phyloP scores from a whole-genome alignment of 176 grass and related monocot genomes.

The Rhipidocladum racemiflorum region DNA sequence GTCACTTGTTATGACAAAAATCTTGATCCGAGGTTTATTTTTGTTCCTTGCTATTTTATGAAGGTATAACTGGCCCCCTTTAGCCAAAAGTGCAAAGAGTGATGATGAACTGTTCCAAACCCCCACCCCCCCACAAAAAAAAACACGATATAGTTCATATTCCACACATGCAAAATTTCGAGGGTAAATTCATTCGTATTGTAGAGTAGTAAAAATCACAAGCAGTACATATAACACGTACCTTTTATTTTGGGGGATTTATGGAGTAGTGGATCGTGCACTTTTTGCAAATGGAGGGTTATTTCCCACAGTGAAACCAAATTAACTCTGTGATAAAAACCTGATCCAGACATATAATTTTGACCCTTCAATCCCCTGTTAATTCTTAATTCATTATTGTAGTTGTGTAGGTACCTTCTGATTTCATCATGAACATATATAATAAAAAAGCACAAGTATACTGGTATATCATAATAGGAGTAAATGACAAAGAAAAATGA shows the following conservation, averaged over 20 bases:
- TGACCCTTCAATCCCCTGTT: background rate
- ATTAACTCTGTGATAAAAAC: background rate
- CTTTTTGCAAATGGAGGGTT: background rate
- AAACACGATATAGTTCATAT: too few relatives aligned
- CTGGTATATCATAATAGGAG: background rate
- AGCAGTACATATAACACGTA: too few relatives aligned
- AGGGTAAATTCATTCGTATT: too few relatives aligned
- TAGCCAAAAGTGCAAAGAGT: too few relatives aligned
- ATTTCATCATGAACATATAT: background rate
- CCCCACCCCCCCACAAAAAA: too few relatives aligned
- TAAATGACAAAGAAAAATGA: background rate
- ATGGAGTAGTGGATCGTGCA: too few relatives aligned
- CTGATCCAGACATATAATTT: background rate
- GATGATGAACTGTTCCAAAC: too few relatives aligned
- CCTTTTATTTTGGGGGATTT: too few relatives aligned
- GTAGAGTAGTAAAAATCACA: too few relatives aligned
- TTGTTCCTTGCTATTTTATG: background rate
- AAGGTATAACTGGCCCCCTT: background rate
- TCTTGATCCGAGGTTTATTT: background rate
- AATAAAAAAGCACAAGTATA: background rate
- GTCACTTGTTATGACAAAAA: conserved; percentile 9
- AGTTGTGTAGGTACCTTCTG: background rate
- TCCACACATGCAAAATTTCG: too few relatives aligned
- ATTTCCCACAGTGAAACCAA: background rate
- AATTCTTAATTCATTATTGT: background rate